phyloP scores from a whole-genome alignment of 2,329 filamentous ascomycete species.

The Ophiostoma himal-ulmi region DNA sequence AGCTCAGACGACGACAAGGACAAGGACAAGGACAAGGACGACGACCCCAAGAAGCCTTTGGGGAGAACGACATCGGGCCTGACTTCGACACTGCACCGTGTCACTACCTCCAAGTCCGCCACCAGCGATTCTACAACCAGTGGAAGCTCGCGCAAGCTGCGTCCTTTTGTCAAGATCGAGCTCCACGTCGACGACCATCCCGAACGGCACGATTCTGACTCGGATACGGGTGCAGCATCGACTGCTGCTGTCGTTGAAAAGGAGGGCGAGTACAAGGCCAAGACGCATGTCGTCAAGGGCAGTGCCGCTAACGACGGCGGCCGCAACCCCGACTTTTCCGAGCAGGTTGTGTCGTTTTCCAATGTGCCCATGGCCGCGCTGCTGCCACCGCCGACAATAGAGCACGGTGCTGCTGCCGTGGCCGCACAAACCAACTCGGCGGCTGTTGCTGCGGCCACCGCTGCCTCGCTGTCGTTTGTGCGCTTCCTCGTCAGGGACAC shows the following conservation, averaged over 20 bases:
- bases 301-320: constrained; percentile 43
- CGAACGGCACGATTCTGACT: constrained; percentile 19
- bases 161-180: constrained; percentile 77
- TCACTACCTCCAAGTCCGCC: background rate
- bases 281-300: constrained; percentile 39
- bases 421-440: background rate
- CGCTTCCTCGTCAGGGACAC: constrained; percentile 77
- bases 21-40: background rate
- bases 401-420: background rate
- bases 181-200: constrained; percentile 64
- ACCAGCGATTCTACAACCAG: background rate
- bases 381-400: constrained; percentile 7
- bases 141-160: constrained; percentile 44
- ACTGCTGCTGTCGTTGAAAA: constrained; percentile 45
- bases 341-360: constrained; percentile 53
- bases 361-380: constrained; percentile 39
- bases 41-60: background rate
- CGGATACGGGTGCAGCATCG: constrained; percentile 35
- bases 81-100: background rate
- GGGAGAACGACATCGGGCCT: background rate
- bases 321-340: constrained; percentile 56
- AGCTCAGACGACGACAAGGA: constrained; percentile 5
- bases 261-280: constrained; percentile 48
- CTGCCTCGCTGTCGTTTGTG: constrained; percentile 66
- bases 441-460: constrained; percentile 42